These are phyloP conservation scores for Priceomyces haplophilus DNA, from an alignment of 805 yeast genomes.

Conservation along the genomic window DNA sequence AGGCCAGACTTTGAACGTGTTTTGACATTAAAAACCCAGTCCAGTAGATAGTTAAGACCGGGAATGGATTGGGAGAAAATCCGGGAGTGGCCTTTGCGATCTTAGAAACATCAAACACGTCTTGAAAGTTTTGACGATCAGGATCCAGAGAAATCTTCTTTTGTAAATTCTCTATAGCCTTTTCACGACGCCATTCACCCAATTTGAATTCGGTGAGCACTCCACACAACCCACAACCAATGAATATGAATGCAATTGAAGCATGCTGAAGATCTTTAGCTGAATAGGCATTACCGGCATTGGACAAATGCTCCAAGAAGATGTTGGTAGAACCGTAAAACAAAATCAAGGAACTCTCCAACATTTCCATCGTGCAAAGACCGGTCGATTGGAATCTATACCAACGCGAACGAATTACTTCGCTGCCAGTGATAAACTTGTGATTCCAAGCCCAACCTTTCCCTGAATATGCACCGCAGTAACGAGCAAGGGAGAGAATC, in stretches of 20 bases:
- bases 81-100: slow-evolving; percentile 56
- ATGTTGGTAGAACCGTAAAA: slow-evolving; percentile 88
- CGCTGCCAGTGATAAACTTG: slow-evolving; percentile 26
- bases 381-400: slow-evolving; percentile 40
- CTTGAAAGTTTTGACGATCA: background rate
- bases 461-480: slow-evolving; percentile 73
- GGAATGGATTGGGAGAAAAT: slow-evolving; percentile 90
- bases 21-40: slow-evolving; percentile 95
- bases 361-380: slow-evolving; percentile 75
- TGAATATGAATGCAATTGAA: slow-evolving; percentile 43
- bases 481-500: slow-evolving; percentile 75
- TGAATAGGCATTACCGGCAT: slow-evolving; percentile 76
- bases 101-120: background rate
- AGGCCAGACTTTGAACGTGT: slow-evolving; percentile 78
- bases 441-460: slow-evolving; percentile 92
- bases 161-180: slow-evolving; percentile 19
- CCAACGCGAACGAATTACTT: slow-evolving; percentile 25
- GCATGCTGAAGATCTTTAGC: slow-evolving; percentile 49
- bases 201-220: slow-evolving; percentile 71
- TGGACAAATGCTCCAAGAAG: slow-evolving; percentile 77
- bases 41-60: slow-evolving; percentile 90
- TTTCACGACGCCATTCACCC: slow-evolving; percentile 53
- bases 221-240: slow-evolving; percentile 93
- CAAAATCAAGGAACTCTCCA: slow-evolving; percentile 76
- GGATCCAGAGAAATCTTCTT: background rate